Evolutionary conservation across 805 yeast genomes (phyloP), one percentile per base, ranked within the genome.

Genomic region (Scheffersomyces lignosus): DNA sequence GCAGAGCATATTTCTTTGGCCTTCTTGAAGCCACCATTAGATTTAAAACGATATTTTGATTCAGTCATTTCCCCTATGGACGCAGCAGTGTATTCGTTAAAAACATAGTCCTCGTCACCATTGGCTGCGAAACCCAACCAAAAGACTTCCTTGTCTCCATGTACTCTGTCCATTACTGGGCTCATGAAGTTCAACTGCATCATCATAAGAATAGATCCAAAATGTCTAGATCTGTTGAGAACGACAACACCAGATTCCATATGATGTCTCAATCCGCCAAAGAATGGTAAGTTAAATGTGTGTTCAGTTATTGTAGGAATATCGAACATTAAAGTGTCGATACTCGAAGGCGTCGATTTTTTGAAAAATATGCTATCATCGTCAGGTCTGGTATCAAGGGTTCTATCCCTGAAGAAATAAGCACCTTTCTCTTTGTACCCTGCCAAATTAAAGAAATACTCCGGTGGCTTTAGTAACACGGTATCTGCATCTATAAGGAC

Each of bases 71-170:
- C 43, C 32, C 52, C 87, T 2, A 75, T 71, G 15, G 80, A 64
- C 2, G 79, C 84, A 0, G 84, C 84, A n/a, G 74, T 64, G 45
- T 66, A 56, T 5, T 57, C 38, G 48, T 80, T 81, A 52, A 81
- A 73, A 18, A 54, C 58, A 45, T 78, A 79, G 15, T 60, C 54
- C 38, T 75, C 78, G 47, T 80, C 79, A 9, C 87, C 81, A 29
- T 73, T 66, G 25, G 73, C 61, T 31, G 74, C 69, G 54, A 80
- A 76, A 2, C 85, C 87, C 23, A 85, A 52, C 91, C 91, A 83
- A 49, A 83, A 79, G 45, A 84, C 64, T 52, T 85, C 93, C 49
- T 85, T 85, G 45, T 85, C 95, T 27, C 95, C 95, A 71, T 85
- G 84, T 6, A 83, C 71, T 14, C 80, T 73, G 1, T 75, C 66